Conservation (phyloP, 768 basidiomycete species). For the Phlegmacium glaucopus region DNA sequence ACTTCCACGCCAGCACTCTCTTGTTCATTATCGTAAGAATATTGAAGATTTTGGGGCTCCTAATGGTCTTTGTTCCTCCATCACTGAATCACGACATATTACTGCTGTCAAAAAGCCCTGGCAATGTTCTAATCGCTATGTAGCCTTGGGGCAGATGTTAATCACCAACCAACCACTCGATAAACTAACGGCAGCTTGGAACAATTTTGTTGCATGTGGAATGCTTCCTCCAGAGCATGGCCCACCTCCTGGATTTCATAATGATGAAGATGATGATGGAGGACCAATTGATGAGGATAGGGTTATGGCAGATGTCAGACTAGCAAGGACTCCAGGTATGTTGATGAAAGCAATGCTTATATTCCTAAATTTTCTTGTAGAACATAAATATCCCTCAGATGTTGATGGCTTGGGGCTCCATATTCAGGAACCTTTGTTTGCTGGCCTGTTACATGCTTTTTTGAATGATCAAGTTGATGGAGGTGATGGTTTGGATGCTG, state of each 20-base stretch:
- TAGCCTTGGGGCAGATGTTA: slow-evolving; percentile 26
- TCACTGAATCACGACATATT: slow-evolving; percentile 33
- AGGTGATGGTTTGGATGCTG: not conserved
- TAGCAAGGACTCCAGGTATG: not conserved
- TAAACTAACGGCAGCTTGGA: slow-evolving; percentile 11
- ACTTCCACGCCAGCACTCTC: slow-evolving; percentile 29
- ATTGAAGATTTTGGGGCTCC: slow-evolving; percentile 27
- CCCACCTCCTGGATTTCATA: not conserved
- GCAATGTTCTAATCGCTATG: slow-evolving; percentile 16
- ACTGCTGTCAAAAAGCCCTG: slow-evolving; percentile 33
- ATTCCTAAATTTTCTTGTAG: not conserved
- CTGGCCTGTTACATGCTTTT: not conserved
- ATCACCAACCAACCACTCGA: slow-evolving; percentile 15
- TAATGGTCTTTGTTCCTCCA: slow-evolving; percentile 33
- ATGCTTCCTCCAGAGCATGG: not conserved
- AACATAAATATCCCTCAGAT: not conserved
- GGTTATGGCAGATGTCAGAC: not conserved
- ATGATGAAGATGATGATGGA: not conserved
- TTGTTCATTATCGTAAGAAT: slow-evolving; percentile 21
- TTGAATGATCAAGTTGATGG: not conserved
- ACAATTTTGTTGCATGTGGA: not conserved
- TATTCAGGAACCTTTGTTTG: not conserved
- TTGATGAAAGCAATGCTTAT: not conserved
- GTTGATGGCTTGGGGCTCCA: not conserved
- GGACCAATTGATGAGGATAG: not conserved